A percentile compares a stretch with the other conserved stretches of the same genome.
phyloP scores from a whole-genome alignment of 2,329 filamentous ascomycete genomes.

The Teratosphaeria pseudoeucalypti region DNA sequence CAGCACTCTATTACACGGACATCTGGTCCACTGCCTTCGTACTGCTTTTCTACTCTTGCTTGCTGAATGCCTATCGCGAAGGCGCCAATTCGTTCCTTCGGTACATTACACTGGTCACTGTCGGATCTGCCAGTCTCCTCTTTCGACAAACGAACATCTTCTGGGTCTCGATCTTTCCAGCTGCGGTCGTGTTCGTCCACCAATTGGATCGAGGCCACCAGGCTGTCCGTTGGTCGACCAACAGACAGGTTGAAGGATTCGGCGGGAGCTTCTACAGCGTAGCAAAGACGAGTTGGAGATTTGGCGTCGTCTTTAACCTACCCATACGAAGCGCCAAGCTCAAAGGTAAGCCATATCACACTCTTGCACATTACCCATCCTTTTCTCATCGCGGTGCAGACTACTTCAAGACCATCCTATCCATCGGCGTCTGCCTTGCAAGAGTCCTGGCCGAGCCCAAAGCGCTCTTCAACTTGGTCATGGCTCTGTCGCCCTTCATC shows the following conservation, averaged over 20 bases:
- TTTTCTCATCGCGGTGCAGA: constrained; percentile 23
- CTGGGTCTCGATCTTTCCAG: constrained; percentile 76
- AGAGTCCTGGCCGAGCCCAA: constrained; percentile 27
- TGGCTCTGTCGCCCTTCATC: constrained; percentile 40
- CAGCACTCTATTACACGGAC: constrained; percentile 89
- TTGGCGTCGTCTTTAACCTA: constrained; percentile 41
- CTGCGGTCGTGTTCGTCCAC: constrained; percentile 38
- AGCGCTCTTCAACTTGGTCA: constrained; percentile 10
- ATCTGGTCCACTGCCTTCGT: constrained; percentile 70
- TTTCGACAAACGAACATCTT: constrained; percentile 97
- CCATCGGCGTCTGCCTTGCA: constrained; percentile 50
- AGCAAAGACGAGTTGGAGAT: constrained; percentile 27
- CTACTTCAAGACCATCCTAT: constrained; percentile 45
- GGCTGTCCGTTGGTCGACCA: constrained; percentile 27
- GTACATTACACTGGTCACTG: constrained; percentile 27
- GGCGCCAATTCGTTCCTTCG: constrained; percentile 9
- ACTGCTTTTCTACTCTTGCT: constrained; percentile 53
- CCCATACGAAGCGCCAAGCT: constrained; percentile 38
- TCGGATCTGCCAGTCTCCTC: constrained; percentile 57
- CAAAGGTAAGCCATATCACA: constrained; percentile 32
- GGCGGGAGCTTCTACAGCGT: constrained; percentile 20
- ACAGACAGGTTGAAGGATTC: constrained; percentile 19
- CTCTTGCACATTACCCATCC: not conserved
- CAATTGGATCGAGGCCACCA: constrained; percentile 44
- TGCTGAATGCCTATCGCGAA: constrained; percentile 27